These are phyloP conservation scores for Citrullus amarus DNA, from an alignment of 306 rosid genomes.

Conservation along the genomic window DNA sequence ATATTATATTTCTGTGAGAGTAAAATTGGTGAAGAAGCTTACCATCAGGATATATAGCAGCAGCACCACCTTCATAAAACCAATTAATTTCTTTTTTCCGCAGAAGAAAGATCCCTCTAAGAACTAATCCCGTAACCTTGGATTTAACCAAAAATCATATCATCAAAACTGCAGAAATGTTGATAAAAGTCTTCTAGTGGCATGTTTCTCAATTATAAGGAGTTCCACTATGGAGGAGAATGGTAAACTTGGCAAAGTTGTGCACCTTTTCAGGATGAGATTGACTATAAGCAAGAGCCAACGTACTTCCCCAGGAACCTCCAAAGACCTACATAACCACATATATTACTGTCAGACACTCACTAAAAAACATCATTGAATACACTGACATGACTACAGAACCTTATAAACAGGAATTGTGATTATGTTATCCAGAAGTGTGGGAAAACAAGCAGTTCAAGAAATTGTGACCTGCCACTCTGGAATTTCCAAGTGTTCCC, in stretches of 20 bases:
- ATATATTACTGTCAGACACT: neutral
- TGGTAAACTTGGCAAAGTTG: constrained; percentile 10
- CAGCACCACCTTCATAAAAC: constrained; percentile 99
- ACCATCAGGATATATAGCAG: constrained; percentile 93
- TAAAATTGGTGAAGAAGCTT: constrained; percentile 12
- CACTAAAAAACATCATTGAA: neutral
- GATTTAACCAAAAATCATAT: constrained; percentile 20
- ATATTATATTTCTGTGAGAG: neutral
- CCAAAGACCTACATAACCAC: constrained; percentile 68
- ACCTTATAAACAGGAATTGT: neutral
- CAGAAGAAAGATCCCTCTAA: constrained; percentile 80
- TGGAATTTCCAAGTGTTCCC: constrained; percentile 80
- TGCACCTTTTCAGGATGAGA: constrained; percentile 80
- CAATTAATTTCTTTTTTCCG: constrained; percentile 93
- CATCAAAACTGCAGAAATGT: constrained; percentile 11
- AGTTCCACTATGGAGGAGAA: neutral
- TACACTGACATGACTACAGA: neutral
- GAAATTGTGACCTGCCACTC: constrained; percentile 73
- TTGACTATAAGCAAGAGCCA: constrained; percentile 88
- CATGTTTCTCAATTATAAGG: neutral
- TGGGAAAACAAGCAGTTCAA: constrained; percentile 9
- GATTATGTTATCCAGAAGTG: neutral
- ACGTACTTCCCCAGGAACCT: constrained; percentile 98
- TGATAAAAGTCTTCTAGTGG: neutral
- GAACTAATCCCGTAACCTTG: constrained; percentile 79